phyloP scores from a whole-genome alignment of 1,284 basidiomycete genomes.

The Wolfiporia cocos region DNA sequence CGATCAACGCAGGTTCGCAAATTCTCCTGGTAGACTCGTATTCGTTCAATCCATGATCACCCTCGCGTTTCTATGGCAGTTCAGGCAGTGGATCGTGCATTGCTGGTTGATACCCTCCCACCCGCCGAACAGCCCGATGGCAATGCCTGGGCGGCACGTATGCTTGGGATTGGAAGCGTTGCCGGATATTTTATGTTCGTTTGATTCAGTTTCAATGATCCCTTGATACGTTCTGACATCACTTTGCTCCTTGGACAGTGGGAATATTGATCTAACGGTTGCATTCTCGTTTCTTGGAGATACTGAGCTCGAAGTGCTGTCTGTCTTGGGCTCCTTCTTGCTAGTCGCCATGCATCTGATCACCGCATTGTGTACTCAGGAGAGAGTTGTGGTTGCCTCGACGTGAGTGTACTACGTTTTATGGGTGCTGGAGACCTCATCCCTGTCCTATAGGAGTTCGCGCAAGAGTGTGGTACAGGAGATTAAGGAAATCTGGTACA shows the following conservation, averaged over 20 bases:
- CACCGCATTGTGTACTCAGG: conserved; percentile 66
- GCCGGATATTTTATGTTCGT: conserved; percentile 83
- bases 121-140: conserved; percentile 75
- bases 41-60: not conserved
- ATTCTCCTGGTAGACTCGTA: not conserved
- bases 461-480: conserved; percentile 44
- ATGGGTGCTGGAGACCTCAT: too few species aligned
- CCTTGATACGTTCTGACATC: conserved; percentile 1
- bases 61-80: conserved; percentile 35
- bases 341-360: conserved; percentile 48
- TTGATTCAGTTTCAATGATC: not conserved
- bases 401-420: conserved; percentile 30
- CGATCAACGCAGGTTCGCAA: conserved; percentile 75
- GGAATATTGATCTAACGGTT: conserved; percentile 66
- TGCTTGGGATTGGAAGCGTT: conserved; percentile 80
- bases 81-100: conserved; percentile 78
- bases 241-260: conserved; percentile 32
- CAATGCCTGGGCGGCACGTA: conserved; percentile 93
- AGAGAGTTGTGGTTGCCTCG: conserved; percentile 63
- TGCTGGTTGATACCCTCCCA: conserved; percentile 69
- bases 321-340: conserved; percentile 47
- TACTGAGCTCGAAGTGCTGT: conserved; percentile 76
- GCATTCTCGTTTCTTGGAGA: conserved; percentile 68
- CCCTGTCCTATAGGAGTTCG: too few species aligned
- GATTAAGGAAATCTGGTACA: conserved; percentile 61